Percentiles rank a stretch among this genome's conserved stretches.
Evolutionary conservation across 2,329 filamentous ascomycete genomes (phyloP).

Genomic region (Alternaria conjuncta): DNA sequence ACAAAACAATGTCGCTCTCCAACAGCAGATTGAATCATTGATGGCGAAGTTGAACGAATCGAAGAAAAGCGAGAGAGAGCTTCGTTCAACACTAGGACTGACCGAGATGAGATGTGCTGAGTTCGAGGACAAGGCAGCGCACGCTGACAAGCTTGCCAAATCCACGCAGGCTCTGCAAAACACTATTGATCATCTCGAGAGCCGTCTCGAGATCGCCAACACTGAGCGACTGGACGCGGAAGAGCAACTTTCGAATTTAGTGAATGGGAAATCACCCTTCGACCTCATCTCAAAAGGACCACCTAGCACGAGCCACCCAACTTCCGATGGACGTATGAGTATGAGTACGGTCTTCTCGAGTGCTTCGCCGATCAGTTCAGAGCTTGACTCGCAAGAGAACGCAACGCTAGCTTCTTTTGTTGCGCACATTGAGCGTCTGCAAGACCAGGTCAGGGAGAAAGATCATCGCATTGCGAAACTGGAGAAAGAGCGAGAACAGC

Average conservation of each 20-base stretch:
- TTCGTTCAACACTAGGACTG: constrained; percentile 39
- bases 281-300: constrained; percentile 21
- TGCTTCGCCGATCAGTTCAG: constrained; percentile 21
- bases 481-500: constrained; percentile 25
- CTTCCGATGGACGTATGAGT: constrained; percentile 27
- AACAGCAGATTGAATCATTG: constrained; percentile 47
- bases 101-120: constrained; percentile 41
- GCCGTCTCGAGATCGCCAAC: constrained; percentile 50
- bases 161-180: constrained; percentile 43
- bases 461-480: constrained; percentile 32
- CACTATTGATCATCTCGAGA: constrained; percentile 48
- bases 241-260: constrained; percentile 43
- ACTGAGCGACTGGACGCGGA: constrained; percentile 51
- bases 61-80: constrained; percentile 43
- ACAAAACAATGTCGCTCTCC: constrained; percentile 44
- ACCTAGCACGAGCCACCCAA: not conserved
- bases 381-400: constrained; percentile 27
- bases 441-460: constrained; percentile 42
- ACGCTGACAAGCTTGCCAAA: constrained; percentile 35
- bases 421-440: constrained; percentile 40
- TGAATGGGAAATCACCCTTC: constrained; percentile 35
- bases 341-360: constrained; percentile 41
- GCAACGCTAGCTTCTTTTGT: constrained; percentile 33
- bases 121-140: constrained; percentile 35
- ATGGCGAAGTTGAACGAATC: constrained; percentile 50